Evolutionary conservation across 176 grass and related monocot species (phyloP).

Genomic region (Cenchrus fungigraminus): DNA sequence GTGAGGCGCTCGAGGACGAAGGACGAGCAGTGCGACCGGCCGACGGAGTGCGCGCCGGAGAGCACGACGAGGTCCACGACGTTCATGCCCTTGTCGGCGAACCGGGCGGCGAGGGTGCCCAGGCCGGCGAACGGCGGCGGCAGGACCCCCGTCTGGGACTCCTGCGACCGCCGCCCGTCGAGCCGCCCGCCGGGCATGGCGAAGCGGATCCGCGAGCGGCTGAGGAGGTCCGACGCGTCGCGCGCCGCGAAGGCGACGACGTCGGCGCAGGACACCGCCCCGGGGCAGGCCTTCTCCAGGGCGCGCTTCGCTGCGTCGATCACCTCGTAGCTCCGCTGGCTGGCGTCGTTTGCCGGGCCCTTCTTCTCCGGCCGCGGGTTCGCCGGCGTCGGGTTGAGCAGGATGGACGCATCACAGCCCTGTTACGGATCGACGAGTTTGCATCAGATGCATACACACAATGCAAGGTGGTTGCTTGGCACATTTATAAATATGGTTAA

Average conservation of each 20-base stretch:
- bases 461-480: too few species aligned
- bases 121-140: conserved; percentile 9
- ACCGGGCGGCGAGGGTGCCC: not conserved
- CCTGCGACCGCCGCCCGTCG: not conserved
- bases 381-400: conserved; percentile 11
- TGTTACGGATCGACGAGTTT: not conserved
- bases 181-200: conserved; percentile 30
- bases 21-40: conserved; percentile 54
- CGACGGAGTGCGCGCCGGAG: conserved; percentile 55
- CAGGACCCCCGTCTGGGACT: not conserved
- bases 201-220: conserved; percentile 12
- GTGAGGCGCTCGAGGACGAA: conserved; percentile 25
- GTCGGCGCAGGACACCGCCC: conserved; percentile 55
- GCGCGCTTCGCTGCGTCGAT: conserved; percentile 41
- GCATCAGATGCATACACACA: not conserved
- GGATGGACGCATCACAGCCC: conserved; percentile 33
- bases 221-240: conserved; percentile 42
- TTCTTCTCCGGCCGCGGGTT: conserved; percentile 36
- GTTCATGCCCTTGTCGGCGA: conserved; percentile 9
- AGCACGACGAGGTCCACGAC: conserved; percentile 49
- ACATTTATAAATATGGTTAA: too few species aligned
- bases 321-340: conserved; percentile 21
- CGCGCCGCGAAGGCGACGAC: conserved; percentile 50
- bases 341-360: not conserved
- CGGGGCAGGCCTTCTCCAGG: conserved; percentile 37